These are phyloP conservation scores for Ganoderma lucidum DNA, from an alignment of 1,284 basidiomycete species.

Conservation along the genomic window DNA sequence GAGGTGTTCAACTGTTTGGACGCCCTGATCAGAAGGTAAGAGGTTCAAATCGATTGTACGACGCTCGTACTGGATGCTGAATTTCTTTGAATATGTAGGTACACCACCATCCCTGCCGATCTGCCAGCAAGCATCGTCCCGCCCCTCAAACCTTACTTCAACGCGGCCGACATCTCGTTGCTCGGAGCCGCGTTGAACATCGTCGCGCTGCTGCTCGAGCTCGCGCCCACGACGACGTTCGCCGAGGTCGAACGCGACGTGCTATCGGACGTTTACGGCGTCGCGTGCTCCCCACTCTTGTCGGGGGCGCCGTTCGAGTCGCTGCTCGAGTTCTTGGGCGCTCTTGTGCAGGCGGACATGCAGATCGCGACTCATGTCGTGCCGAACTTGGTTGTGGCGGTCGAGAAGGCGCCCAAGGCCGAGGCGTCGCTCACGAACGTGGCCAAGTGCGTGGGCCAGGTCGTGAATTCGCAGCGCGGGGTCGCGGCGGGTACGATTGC, in stretches of 20 bases:
- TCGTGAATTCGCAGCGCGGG: constrained; percentile 73
- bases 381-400: constrained; percentile 69
- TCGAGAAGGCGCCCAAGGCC: constrained; percentile 62
- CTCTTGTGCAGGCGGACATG: constrained; percentile 83
- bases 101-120: constrained; percentile 68
- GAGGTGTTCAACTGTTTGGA: constrained; percentile 86
- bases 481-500: constrained; percentile 84
- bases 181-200: constrained; percentile 80
- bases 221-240: constrained; percentile 73
- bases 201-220: constrained; percentile 73
- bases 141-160: constrained; percentile 80
- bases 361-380: constrained; percentile 83
- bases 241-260: constrained; percentile 76
- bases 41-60: constrained; percentile 10
- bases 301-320: constrained; percentile 82
- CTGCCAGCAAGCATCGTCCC: constrained; percentile 71
- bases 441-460: constrained; percentile 83
- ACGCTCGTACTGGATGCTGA: background rate
- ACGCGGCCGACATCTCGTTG: constrained; percentile 77
- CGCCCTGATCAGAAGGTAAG: constrained; percentile 73
- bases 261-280: constrained; percentile 71
- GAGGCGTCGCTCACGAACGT: constrained; percentile 74
- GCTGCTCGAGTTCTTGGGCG: constrained; percentile 81
- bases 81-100: constrained; percentile 50
- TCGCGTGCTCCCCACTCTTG: constrained; percentile 82